phyloP scores from a whole-genome alignment of 192 early-diverging fungal species.

The Glomus cerebriforme region DNA sequence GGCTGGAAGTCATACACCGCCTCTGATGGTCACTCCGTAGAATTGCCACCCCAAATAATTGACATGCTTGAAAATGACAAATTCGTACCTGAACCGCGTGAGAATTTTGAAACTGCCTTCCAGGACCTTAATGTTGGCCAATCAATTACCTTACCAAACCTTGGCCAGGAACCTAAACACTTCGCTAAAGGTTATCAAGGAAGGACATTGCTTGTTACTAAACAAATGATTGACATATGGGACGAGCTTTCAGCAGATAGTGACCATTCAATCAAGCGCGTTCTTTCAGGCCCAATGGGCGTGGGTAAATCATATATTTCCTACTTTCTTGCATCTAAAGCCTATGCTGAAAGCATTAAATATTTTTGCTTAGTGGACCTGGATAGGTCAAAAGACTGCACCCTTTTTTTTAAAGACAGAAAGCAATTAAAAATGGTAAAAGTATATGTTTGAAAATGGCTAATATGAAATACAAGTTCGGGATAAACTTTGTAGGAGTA shows the following conservation, averaged over 20 bases:
- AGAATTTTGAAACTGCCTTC: neutral
- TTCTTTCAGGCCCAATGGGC: neutral
- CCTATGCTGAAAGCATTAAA: slow-evolving; percentile 35
- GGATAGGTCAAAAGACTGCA: no score
- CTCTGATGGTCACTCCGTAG: slow-evolving; percentile 15
- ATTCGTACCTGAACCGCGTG: slow-evolving; percentile 4
- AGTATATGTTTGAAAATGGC: no score
- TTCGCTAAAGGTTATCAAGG: slow-evolving; percentile 21
- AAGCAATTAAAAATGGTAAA: no score
- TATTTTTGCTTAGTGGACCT: no score
- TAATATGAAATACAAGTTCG: no score
- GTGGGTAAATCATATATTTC: neutral
- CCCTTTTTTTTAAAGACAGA: no score
- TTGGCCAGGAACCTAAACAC: slow-evolving; percentile 24
- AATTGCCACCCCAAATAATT: slow-evolving; percentile 20
- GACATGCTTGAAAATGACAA: neutral
- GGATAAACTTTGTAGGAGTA: no score
- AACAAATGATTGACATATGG: neutral
- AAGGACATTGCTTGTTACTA: neutral
- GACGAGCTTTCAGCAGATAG: neutral
- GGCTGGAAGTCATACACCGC: slow-evolving; percentile 14
- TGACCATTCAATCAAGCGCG: neutral
- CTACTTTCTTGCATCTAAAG: slow-evolving; percentile 35
- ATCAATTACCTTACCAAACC: slow-evolving; percentile 12
- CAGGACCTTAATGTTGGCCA: neutral